Conservation (phyloP, 2,329 filamentous ascomycete species). For the Aspergillus ochraceoroseus region DNA sequence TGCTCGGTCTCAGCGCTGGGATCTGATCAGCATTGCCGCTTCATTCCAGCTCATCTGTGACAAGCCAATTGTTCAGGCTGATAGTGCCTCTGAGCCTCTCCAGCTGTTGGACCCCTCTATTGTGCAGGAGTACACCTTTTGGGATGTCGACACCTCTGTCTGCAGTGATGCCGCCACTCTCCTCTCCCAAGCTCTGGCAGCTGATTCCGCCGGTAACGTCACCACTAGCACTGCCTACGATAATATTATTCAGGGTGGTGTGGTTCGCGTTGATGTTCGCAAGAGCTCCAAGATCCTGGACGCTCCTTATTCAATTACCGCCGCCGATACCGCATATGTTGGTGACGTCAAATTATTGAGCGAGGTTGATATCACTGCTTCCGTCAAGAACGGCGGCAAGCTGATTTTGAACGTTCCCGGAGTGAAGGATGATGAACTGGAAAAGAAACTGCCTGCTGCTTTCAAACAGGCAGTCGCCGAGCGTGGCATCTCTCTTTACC, state of each 20-base stretch:
- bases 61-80: slow-evolving; percentile 36
- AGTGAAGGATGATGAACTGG: slow-evolving; percentile 80
- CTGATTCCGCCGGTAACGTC: slow-evolving; percentile 58
- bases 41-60: slow-evolving; percentile 45
- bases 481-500: slow-evolving; percentile 65
- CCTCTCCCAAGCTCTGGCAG: slow-evolving; percentile 56
- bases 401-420: slow-evolving; percentile 71
- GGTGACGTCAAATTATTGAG: slow-evolving; percentile 75
- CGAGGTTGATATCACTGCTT: slow-evolving; percentile 67
- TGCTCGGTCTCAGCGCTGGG: slow-evolving; percentile 64
- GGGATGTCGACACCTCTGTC: slow-evolving; percentile 75
- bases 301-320: slow-evolving; percentile 72
- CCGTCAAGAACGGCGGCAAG: slow-evolving; percentile 64
- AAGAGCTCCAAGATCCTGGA: slow-evolving; percentile 78
- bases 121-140: slow-evolving; percentile 85
- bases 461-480: slow-evolving; percentile 68
- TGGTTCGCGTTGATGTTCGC: slow-evolving; percentile 77
- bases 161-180: slow-evolving; percentile 61
- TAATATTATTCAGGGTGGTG: slow-evolving; percentile 66
- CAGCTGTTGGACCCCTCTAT: slow-evolving; percentile 51
- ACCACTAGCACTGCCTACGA: slow-evolving; percentile 57
- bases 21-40: slow-evolving; percentile 45
- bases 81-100: slow-evolving; percentile 44
- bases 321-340: slow-evolving; percentile 74
- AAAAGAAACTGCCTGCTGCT: slow-evolving; percentile 70